phyloP scores from a whole-genome alignment of 2,329 filamentous ascomycete genomes.

The Sporothrix globosa region DNA sequence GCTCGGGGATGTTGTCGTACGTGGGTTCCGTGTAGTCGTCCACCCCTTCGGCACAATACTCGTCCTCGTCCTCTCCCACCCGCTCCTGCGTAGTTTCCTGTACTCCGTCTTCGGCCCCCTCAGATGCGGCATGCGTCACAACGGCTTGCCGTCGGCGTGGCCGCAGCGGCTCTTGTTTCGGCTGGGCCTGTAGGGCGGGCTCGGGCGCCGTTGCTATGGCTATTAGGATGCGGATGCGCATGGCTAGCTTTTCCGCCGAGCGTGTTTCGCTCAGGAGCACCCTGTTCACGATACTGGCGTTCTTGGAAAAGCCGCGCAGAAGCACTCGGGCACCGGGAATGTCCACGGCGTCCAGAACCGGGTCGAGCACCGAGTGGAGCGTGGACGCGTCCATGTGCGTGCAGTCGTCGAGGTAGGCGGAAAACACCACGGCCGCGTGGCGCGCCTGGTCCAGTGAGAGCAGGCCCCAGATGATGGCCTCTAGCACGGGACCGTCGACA shows the following conservation, averaged over 20 bases:
- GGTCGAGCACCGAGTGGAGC: conserved; percentile 50
- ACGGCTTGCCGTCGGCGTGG: neutral
- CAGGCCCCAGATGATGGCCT: conserved; percentile 54
- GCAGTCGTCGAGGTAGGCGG: conserved; percentile 46
- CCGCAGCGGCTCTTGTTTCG: neutral
- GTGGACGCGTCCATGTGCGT: conserved; percentile 47
- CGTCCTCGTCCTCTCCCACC: neutral
- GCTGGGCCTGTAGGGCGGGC: conserved; percentile 5
- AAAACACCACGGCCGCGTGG: conserved; percentile 51
- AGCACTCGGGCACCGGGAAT: conserved; percentile 44
- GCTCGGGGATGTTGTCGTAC: neutral
- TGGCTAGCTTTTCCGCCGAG: conserved; percentile 28
- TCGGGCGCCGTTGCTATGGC: conserved; percentile 30
- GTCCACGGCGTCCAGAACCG: conserved; percentile 50
- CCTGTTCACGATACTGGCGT: conserved; percentile 37
- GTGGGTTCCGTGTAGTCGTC: neutral
- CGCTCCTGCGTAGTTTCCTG: neutral
- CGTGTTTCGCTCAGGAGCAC: conserved; percentile 30
- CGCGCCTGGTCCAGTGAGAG: conserved; percentile 52
- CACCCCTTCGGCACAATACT: neutral
- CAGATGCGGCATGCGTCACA: neutral
- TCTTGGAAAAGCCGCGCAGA: conserved; percentile 41
- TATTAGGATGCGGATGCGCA: conserved; percentile 34
- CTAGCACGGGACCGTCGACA: conserved; percentile 48
- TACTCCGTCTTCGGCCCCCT: neutral